A percentile compares a stretch with the other conserved stretches of the same genome.
Evolutionary conservation across 2,329 filamentous ascomycete species (phyloP).

Genomic region (Colletotrichum caudatum): DNA sequence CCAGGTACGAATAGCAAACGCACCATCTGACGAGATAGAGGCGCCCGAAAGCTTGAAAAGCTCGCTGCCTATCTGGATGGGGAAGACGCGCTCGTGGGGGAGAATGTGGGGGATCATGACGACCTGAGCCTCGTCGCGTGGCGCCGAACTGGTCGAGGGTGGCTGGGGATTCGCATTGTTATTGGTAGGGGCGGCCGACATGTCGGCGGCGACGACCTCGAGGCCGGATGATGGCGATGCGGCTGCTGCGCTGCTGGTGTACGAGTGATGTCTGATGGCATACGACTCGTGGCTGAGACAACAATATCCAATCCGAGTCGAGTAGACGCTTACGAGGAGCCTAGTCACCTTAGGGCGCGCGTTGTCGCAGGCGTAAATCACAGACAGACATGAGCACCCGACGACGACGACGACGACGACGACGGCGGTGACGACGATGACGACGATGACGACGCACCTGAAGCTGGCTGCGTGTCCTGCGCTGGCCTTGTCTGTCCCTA

Average conservation of each 20-base stretch:
- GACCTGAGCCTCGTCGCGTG: slow-evolving; percentile 50
- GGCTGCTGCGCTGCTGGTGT: slow-evolving; percentile 10
- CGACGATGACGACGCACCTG: neutral
- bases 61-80: slow-evolving; percentile 79
- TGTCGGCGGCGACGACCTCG: slow-evolving; percentile 21
- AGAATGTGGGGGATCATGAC: slow-evolving; percentile 68
- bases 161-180: slow-evolving; percentile 26
- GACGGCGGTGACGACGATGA: neutral
- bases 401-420: neutral
- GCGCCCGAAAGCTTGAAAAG: slow-evolving; percentile 80
- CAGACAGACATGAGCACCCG: slow-evolving; percentile 27
- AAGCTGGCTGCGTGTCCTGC: neutral
- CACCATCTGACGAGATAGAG: slow-evolving; percentile 79
- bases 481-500: neutral
- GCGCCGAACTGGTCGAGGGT: slow-evolving; percentile 41
- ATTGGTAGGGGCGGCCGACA: slow-evolving; percentile 31
- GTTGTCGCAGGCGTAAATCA: slow-evolving; percentile 25
- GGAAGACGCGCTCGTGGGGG: slow-evolving; percentile 79
- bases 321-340: slow-evolving; percentile 31
- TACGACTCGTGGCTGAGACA: neutral
- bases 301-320: slow-evolving; percentile 6
- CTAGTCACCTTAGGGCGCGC: slow-evolving; percentile 31
- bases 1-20: slow-evolving; percentile 47
- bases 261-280: slow-evolving; percentile 2
- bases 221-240: neutral